phyloP scores from a whole-genome alignment of 2,329 filamentous ascomycete species.

The Allantophomopsis cytisporea region DNA sequence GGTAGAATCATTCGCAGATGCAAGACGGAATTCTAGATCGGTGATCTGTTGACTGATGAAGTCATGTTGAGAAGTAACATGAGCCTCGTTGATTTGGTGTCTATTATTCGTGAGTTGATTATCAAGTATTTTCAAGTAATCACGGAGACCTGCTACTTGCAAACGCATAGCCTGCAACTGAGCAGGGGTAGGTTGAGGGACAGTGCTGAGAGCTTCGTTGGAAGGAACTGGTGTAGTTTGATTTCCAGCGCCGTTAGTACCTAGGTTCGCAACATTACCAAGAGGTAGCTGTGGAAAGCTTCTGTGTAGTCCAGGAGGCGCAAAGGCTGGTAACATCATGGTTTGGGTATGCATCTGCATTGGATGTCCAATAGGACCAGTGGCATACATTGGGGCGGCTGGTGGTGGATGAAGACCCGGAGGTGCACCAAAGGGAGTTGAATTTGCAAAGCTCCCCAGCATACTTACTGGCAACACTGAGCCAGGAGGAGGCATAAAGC shows the following conservation, averaged over 20 bases:
- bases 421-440: constrained; percentile 2
- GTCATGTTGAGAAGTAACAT: constrained; percentile 28
- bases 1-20: too few species aligned
- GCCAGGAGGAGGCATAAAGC: constrained; percentile 10
- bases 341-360: background rate
- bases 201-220: constrained; percentile 3
- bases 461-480: constrained; percentile 5
- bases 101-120: constrained; percentile 47
- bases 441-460: constrained; percentile 12
- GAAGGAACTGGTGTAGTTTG: constrained; percentile 3
- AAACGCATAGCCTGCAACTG: constrained; percentile 3
- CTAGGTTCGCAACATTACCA: background rate
- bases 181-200: background rate
- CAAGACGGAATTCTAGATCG: constrained; percentile 2
- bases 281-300: background rate
- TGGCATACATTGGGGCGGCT: background rate
- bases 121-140: constrained; percentile 40
- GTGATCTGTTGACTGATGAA: constrained; percentile 22
- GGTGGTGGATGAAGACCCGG: constrained; percentile 6
- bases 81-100: constrained; percentile 45
- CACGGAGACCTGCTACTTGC: constrained; percentile 24
- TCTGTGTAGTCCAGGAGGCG: too few species aligned
- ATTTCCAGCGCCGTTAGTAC: background rate
- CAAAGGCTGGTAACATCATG: too few species aligned
- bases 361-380: background rate